These are phyloP conservation scores for Orobanche coerulescens DNA, from an alignment of 257 asterid genomes.

Conservation along the genomic window DNA sequence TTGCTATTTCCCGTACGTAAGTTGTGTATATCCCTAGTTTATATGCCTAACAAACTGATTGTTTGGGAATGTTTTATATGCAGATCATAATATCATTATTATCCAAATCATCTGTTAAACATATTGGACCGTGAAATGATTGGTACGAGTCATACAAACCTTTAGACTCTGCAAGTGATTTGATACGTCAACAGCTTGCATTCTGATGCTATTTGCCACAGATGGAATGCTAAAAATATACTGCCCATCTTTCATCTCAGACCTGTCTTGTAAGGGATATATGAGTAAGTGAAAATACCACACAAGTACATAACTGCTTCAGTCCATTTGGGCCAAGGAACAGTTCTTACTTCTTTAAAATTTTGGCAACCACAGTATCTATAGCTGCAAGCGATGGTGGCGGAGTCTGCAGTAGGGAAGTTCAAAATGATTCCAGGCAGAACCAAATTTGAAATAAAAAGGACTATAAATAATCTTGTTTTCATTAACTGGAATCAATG, in stretches of 20 bases:
- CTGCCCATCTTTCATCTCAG: slow-evolving; percentile 88
- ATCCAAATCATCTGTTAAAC: background rate
- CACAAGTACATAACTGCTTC: slow-evolving; percentile 11
- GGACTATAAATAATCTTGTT: background rate
- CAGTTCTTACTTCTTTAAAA: slow-evolving; percentile 65
- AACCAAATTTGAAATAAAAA: slow-evolving; percentile 13
- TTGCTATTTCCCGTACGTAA: too few relatives aligned
- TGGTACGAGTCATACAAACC: slow-evolving; percentile 35
- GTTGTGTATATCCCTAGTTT: too few relatives aligned
- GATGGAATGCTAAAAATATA: slow-evolving; percentile 75
- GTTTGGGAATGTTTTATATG: background rate
- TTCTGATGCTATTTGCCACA: slow-evolving; percentile 51
- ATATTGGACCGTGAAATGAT: background rate
- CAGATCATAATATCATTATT: background rate
- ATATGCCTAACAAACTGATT: too few relatives aligned
- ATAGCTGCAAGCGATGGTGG: slow-evolving; percentile 63
- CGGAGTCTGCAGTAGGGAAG: slow-evolving; percentile 54
- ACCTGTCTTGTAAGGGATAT: slow-evolving; percentile 39
- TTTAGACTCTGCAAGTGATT: slow-evolving; percentile 67
- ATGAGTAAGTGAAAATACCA: slow-evolving; percentile 15
- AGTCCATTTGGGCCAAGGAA: slow-evolving; percentile 20
- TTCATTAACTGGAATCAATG: background rate
- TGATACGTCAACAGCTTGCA: slow-evolving; percentile 52
- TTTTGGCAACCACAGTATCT: slow-evolving; percentile 61
- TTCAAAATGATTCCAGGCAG: slow-evolving; percentile 20